phyloP scores from a whole-genome alignment of 192 early-diverging fungal species.

The Coemansia sp. region DNA sequence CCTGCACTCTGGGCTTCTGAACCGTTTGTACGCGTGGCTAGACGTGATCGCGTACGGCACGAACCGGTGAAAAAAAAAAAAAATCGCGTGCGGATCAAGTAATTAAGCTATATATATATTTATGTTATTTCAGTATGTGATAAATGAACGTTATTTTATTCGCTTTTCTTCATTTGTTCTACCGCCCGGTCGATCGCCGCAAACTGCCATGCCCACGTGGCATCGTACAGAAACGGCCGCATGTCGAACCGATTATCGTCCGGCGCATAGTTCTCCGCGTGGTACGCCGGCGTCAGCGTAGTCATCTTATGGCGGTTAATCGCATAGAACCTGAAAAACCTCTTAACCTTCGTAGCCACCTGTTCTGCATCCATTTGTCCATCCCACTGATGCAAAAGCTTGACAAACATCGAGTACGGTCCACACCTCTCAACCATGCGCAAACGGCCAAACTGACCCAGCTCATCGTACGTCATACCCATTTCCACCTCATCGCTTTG shows the following conservation, averaged over 20 bases:
- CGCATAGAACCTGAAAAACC: constrained; percentile 94
- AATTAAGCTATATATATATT: background rate
- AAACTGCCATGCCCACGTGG: constrained; percentile 95
- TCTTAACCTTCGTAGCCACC: constrained; percentile 92
- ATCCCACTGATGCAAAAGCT: constrained; percentile 80
- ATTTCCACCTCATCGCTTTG: constrained; percentile 96
- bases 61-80: constrained; percentile 3
- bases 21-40: constrained; percentile 63
- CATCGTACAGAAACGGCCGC: constrained; percentile 93
- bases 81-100: too few species aligned
- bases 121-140: background rate
- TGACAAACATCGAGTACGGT: constrained; percentile 93
- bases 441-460: constrained; percentile 86
- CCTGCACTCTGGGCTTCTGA: constrained; percentile 65
- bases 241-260: constrained; percentile 98
- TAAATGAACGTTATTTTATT: background rate
- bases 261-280: constrained; percentile 92
- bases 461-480: constrained; percentile 97
- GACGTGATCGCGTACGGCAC: constrained; percentile 47
- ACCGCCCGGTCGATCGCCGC: constrained; percentile 72
- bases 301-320: constrained; percentile 99
- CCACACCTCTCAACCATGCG: constrained; percentile 88
- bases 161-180: constrained; percentile 7
- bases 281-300: constrained; percentile 91
- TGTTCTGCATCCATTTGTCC: constrained; percentile 35